Percentiles rank a stretch among this genome's conserved stretches.
These are phyloP conservation scores for Mediolabrus comicus DNA, from an alignment of 108 stramenopile genomes.

Conservation along the genomic window DNA sequence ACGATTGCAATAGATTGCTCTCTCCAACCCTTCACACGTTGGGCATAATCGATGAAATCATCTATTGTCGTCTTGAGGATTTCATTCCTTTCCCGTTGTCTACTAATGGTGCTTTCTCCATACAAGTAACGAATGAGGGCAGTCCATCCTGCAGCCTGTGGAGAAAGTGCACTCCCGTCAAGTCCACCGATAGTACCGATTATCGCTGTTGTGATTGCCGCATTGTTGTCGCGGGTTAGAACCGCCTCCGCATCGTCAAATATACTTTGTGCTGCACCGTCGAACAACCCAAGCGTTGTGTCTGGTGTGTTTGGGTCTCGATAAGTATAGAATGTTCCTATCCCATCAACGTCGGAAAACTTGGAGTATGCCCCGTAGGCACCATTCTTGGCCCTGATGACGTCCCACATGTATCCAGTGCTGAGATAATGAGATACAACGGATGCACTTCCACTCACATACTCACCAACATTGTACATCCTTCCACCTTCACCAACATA, in stretches of 20 bases:
- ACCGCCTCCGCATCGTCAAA: slow-evolving; percentile 29
- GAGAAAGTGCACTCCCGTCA: slow-evolving; percentile 72
- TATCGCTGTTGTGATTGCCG: slow-evolving; percentile 57
- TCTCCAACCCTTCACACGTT: slow-evolving; percentile 32
- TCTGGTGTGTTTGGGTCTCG: slow-evolving; percentile 61
- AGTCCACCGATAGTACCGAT: slow-evolving; percentile 84
- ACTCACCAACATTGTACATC: slow-evolving; percentile 68
- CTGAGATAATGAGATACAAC: slow-evolving; percentile 74
- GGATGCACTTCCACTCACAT: slow-evolving; percentile 59
- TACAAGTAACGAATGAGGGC: slow-evolving; percentile 67
- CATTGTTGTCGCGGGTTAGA: slow-evolving; percentile 51
- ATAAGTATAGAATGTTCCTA: slow-evolving; percentile 70
- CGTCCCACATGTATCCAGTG: slow-evolving; percentile 81
- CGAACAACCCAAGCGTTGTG: slow-evolving; percentile 75
- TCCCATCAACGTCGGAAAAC: slow-evolving; percentile 63
- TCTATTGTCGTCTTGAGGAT: slow-evolving; percentile 48
- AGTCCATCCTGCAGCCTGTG: slow-evolving; percentile 64
- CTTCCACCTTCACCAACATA: slow-evolving; percentile 87
- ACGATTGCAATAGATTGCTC: slow-evolving; percentile 36
- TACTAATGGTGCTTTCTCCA: slow-evolving; percentile 55
- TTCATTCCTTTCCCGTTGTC: slow-evolving; percentile 73
- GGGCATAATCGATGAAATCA: slow-evolving; percentile 33
- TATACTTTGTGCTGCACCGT: slow-evolving; percentile 59
- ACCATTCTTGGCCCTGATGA: slow-evolving; percentile 83
- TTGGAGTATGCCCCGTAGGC: slow-evolving; percentile 83